Evolutionary conservation across 495 filamentous ascomycete genomes (phyloP).

Genomic region (Aspergillus heteromorphus): DNA sequence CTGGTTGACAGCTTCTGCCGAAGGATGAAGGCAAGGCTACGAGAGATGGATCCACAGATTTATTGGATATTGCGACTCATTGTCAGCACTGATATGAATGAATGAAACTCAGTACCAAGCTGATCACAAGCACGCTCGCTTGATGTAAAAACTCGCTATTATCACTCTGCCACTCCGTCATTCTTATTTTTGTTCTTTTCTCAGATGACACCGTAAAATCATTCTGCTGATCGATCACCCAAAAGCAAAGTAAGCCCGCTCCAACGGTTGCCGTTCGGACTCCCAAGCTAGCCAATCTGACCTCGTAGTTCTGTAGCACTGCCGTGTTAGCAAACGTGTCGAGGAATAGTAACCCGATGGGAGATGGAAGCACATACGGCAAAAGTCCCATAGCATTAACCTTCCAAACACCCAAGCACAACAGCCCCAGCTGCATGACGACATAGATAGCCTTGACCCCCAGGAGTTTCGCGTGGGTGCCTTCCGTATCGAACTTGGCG

Average conservation of each 20-base stretch:
- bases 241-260: slow-evolving; percentile 55
- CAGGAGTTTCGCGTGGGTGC: slow-evolving; percentile 63
- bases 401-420: slow-evolving; percentile 92
- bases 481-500: slow-evolving; percentile 79
- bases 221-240: slow-evolving; percentile 17
- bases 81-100: too few relatives aligned
- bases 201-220: neutral
- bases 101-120: neutral
- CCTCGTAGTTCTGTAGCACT: slow-evolving; percentile 66
- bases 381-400: slow-evolving; percentile 93
- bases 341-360: too few relatives aligned
- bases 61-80: too few relatives aligned
- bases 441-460: slow-evolving; percentile 83
- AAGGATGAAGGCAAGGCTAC: too few relatives aligned
- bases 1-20: too few relatives aligned
- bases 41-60: too few relatives aligned
- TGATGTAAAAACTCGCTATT: neutral
- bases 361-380: slow-evolving; percentile 63
- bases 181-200: neutral
- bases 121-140: neutral
- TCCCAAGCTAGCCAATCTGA: slow-evolving; percentile 98
- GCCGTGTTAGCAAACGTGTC: slow-evolving; percentile 14
- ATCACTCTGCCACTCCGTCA: neutral
- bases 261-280: slow-evolving; percentile 67
- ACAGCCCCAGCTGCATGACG: slow-evolving; percentile 72